Evolutionary conservation across 768 basidiomycete species (phyloP).

Genomic region (Candolleomyces efflorescens): DNA sequence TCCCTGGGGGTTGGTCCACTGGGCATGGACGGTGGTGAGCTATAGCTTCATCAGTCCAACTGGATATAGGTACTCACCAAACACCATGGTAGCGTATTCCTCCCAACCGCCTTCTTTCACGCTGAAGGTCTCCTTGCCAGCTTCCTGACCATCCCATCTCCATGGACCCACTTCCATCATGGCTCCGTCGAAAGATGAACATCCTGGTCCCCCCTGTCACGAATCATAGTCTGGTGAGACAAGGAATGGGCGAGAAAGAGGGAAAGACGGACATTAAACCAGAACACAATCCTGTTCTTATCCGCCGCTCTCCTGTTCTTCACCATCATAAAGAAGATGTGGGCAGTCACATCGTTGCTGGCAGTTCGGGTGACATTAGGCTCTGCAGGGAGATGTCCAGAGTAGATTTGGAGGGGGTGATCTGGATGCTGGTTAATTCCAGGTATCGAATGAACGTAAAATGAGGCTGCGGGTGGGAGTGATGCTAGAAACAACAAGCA

Average conservation of each 20-base stretch:
- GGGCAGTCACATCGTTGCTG: conserved; percentile 62
- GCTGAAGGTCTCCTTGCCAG: conserved; percentile 55
- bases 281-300: conserved; percentile 85
- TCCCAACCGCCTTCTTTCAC: conserved; percentile 91
- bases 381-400: conserved; percentile 83
- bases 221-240: background rate
- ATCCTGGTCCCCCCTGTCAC: conserved; percentile 87
- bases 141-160: conserved; percentile 55
- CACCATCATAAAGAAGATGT: conserved; percentile 86
- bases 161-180: conserved; percentile 99
- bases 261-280: conserved; percentile 79
- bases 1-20: conserved; percentile 99
- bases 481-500: background rate
- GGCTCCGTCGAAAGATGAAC: conserved; percentile 94
- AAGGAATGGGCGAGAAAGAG: background rate
- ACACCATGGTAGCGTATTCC: conserved; percentile 93
- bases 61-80: conserved; percentile 48
- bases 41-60: too few species aligned
- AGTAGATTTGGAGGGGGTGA: conserved; percentile 73
- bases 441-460: conserved; percentile 76
- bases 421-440: conserved; percentile 69
- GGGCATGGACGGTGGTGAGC: background rate
- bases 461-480: conserved; percentile 73
- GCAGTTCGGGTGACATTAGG: conserved; percentile 49
- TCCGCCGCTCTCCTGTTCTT: conserved; percentile 88